Conservation (phyloP, 345 rosid species). For the Clausena lansium region DNA sequence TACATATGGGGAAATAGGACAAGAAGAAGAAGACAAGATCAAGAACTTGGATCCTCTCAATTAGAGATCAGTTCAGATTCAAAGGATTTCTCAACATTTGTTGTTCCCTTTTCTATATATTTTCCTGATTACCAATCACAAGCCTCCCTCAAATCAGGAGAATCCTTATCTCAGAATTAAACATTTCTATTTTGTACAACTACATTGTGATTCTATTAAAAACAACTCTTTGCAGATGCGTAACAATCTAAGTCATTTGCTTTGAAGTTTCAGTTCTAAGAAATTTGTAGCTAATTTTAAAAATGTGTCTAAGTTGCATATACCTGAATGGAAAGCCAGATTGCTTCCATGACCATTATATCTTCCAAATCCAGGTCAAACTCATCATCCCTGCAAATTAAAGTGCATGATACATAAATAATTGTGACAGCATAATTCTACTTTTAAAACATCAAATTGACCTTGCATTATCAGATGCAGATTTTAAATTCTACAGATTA, state of each 20-base stretch:
- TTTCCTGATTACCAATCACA: neutral
- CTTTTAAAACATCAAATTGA: neutral
- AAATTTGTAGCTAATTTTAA: conserved; percentile 1
- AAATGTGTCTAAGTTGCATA: neutral
- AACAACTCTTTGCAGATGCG: neutral
- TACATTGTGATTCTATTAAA: neutral
- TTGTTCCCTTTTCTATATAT: neutral
- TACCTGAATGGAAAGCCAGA: conserved; percentile 97
- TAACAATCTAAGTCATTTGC: neutral
- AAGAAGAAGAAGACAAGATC: neutral
- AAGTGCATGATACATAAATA: conserved; percentile 7
- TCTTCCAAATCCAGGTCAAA: conserved; percentile 97
- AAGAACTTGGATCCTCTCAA: neutral
- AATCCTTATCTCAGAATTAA: neutral
- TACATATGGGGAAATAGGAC: neutral
- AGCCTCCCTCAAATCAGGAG: neutral
- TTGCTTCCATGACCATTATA: conserved; percentile 95
- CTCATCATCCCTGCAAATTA: conserved; percentile 70
- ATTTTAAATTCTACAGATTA: neutral
- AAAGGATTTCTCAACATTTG: neutral
- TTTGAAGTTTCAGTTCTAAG: neutral
- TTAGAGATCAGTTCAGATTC: neutral
- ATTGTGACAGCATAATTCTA: neutral
- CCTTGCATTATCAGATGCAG: neutral
- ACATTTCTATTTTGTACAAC: neutral